Conservation (phyloP, 2,329 filamentous ascomycete genomes). For the Fusarium domesticum region DNA sequence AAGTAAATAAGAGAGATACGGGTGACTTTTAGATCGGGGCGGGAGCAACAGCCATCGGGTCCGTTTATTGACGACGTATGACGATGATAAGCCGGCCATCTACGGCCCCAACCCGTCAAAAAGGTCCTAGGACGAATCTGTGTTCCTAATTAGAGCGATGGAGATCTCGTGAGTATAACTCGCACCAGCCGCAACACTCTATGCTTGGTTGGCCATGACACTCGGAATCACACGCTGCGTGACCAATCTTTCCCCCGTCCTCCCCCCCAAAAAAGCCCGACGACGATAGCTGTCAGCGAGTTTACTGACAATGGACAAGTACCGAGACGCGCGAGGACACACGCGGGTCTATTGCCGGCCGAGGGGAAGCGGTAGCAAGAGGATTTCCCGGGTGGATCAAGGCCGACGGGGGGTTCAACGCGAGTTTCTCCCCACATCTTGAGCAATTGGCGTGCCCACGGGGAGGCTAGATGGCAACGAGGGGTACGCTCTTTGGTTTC, state of each 20-base stretch:
- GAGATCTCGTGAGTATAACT: constrained; percentile 18
- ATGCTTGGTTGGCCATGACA: constrained; percentile 11
- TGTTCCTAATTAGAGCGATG: too few species aligned
- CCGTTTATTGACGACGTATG: constrained; percentile 23
- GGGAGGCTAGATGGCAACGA: constrained; percentile 13
- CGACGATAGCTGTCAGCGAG: too few species aligned
- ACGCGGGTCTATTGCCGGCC: constrained; percentile 25
- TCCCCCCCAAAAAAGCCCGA: constrained; percentile 2
- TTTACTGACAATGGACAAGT: constrained; percentile 1
- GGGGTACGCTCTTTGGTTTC: too few species aligned
- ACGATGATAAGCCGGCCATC: constrained; percentile 27
- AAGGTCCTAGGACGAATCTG: constrained; percentile 13
- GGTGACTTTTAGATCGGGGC: not conserved
- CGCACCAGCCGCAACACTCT: constrained; percentile 16
- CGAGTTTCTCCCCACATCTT: constrained; percentile 28
- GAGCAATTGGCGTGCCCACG: constrained; percentile 12
- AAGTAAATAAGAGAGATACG: constrained; percentile 14
- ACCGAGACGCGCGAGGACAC: constrained; percentile 14
- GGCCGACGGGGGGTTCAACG: constrained; percentile 10
- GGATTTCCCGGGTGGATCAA: constrained; percentile 34
- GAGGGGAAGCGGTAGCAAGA: constrained; percentile 33
- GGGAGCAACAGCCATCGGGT: constrained; percentile 11
- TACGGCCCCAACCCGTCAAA: constrained; percentile 16
- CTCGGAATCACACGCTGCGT: constrained; percentile 24
- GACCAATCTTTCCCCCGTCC: constrained; percentile 9